Evolutionary conservation across 352 stramenopile genomes (phyloP).

Genomic region (Blastocystis sp.): DNA sequence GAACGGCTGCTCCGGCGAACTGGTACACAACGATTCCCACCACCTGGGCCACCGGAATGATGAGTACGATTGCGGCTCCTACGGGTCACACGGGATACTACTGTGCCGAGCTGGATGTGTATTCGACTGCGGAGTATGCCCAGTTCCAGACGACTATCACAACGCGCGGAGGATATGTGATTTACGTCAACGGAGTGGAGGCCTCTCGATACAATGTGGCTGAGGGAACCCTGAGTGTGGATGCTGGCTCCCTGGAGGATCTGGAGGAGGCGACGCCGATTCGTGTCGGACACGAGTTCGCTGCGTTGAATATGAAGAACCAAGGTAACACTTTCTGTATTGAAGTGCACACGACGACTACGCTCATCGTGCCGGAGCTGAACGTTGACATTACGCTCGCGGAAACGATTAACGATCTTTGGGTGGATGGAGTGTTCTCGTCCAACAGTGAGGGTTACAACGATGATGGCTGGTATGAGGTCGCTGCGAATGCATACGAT

Average conservation of each 20-base stretch:
- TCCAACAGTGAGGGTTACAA: background rate
- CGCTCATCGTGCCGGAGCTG: background rate
- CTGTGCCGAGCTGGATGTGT: background rate
- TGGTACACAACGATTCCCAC: background rate
- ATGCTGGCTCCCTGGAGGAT: background rate
- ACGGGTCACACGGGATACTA: background rate
- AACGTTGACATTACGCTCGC: background rate
- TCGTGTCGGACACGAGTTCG: background rate
- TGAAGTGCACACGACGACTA: background rate
- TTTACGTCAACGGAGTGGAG: slow-evolving; percentile 41
- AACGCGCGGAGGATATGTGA: background rate
- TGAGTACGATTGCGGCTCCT: background rate
- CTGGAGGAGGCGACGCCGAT: background rate
- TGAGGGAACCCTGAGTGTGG: background rate
- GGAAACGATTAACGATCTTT: background rate
- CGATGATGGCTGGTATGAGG: background rate
- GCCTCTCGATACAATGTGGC: background rate
- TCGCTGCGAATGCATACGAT: background rate
- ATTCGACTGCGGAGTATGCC: background rate
- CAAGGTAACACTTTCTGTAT: background rate
- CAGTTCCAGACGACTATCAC: background rate
- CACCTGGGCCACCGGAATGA: background rate
- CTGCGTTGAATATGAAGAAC: background rate
- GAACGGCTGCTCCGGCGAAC: background rate
- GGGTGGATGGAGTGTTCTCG: background rate